Base-by-base conservation (phyloP, 2,329 filamentous ascomycete genomes). In the Aspergillus brasiliensis region DNA sequence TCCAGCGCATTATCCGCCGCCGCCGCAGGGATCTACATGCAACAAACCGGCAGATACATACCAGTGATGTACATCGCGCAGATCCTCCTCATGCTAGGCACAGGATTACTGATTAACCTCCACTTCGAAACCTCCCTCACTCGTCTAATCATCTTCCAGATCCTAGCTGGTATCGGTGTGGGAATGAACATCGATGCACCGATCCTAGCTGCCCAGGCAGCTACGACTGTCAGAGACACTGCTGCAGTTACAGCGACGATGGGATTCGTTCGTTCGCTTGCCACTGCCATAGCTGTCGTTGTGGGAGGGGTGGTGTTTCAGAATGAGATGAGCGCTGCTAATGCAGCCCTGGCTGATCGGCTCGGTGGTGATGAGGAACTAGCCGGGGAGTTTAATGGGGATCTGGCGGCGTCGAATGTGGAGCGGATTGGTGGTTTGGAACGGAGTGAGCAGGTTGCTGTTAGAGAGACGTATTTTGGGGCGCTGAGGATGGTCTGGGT, bases 231-330 rank as follows among this genome's bases (percentile, higher is more conserved):
- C 60, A 73, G 74, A 3, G 80, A 86, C 27, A 77, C 74, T 0
- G 83, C 83, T 0, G 78, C 80, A 0, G 84, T 83, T 0, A 85
- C 82, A 0, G 80, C 82, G 0, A 83, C 83, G 0, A 71, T 85
- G 3, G 77, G 77, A 0, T 84, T 86, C 61, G 81, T 88, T 7
- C 85, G 90, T 19, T 89, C 90, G 65, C 78, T 92, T 3, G 87
- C 86, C 8, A 90, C 87, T 0, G 83, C 87, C 2, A 83, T 88
- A 19, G 87, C 86, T 0, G 83, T 92, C 55, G 89, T 91, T 1
- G 81, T 92, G 40, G 91, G 91, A 23, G 87, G 89, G n/a, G 89
- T 91, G 48, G 83, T 93, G 37, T 92, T 93, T 77, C 87, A 91
- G 75, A 91, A 92, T 71, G 69, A 19, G 37, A 73, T 73, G 72